These are phyloP conservation scores for Lachancea cidri DNA, from an alignment of 805 yeast genomes.

Conservation along the genomic window DNA sequence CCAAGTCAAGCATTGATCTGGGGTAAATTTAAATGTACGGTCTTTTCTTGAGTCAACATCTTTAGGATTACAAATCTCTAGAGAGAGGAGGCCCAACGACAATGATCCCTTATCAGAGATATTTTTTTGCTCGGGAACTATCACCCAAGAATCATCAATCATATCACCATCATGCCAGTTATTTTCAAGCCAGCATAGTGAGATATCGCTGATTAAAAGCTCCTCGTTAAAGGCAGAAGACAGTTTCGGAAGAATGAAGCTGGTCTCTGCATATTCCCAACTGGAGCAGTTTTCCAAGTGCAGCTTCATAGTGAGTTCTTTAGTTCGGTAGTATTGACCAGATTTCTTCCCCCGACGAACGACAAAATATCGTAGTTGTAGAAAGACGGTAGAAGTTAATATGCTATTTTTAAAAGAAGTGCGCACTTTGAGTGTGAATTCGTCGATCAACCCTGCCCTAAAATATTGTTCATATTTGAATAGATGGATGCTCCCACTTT, in stretches of 20 bases:
- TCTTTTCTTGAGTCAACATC: not conserved
- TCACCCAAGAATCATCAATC: conserved; percentile 19
- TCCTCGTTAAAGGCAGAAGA: conserved; percentile 17
- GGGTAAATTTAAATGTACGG: not conserved
- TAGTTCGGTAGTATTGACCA: conserved; percentile 28
- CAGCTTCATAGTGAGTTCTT: conserved; percentile 32
- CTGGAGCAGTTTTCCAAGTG: conserved; percentile 13
- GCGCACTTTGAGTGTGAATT: conserved; percentile 26
- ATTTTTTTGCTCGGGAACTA: conserved; percentile 18
- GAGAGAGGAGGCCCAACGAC: conserved; percentile 4
- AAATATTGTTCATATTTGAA: conserved; percentile 31
- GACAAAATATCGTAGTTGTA: conserved; percentile 31
- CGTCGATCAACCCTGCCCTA: conserved; percentile 13
- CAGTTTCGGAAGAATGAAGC: conserved; percentile 16
- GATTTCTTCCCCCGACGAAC: conserved; percentile 33
- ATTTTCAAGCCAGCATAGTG: conserved; percentile 14
- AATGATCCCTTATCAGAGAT: not conserved
- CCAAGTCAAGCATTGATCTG: not conserved
- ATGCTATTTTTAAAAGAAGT: conserved; percentile 12
- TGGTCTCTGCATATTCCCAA: conserved; percentile 19
- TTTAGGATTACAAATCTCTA: conserved; percentile 1
- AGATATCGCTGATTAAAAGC: conserved; percentile 19
- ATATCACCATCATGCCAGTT: conserved; percentile 4
- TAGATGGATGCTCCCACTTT: conserved; percentile 18
- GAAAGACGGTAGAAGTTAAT: conserved; percentile 23